phyloP scores from a whole-genome alignment of 2,329 filamentous ascomycete genomes.

The Calonectria ilicicola region DNA sequence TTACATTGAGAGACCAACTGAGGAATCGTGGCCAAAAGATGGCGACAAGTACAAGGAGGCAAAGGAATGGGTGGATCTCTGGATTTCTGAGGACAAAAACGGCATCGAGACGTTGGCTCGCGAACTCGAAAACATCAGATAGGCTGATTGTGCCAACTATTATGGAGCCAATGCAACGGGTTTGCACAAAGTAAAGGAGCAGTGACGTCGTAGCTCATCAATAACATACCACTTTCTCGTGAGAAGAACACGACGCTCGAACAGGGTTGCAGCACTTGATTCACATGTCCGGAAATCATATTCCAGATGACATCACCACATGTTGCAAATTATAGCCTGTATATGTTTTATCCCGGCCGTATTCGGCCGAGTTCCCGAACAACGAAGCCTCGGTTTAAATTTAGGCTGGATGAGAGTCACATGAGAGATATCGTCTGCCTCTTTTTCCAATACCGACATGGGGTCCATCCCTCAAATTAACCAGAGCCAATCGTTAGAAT shows the following conservation, averaged over 20 bases:
- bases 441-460: not conserved
- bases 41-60: slow-evolving; percentile 63
- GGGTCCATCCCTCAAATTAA: not conserved
- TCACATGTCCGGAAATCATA: not conserved
- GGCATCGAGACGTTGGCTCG: slow-evolving; percentile 48
- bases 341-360: not conserved
- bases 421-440: not conserved
- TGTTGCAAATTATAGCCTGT: not conserved
- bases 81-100: slow-evolving; percentile 48
- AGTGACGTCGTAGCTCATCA: not conserved
- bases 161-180: not conserved
- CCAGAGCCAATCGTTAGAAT: not conserved
- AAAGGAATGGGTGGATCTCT: slow-evolving; percentile 57
- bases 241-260: not conserved
- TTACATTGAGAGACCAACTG: slow-evolving; percentile 76
- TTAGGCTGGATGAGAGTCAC: not conserved
- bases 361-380: not conserved
- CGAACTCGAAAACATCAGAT: slow-evolving; percentile 38
- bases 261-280: not conserved
- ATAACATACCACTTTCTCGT: not conserved
- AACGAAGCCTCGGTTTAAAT: not conserved
- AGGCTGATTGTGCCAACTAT: not conserved
- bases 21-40: slow-evolving; percentile 72
- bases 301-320: not conserved
- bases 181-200: no score